These are phyloP conservation scores for Protostelium mycophagum DNA, from an alignment of 78 protist species.

Conservation along the genomic window DNA sequence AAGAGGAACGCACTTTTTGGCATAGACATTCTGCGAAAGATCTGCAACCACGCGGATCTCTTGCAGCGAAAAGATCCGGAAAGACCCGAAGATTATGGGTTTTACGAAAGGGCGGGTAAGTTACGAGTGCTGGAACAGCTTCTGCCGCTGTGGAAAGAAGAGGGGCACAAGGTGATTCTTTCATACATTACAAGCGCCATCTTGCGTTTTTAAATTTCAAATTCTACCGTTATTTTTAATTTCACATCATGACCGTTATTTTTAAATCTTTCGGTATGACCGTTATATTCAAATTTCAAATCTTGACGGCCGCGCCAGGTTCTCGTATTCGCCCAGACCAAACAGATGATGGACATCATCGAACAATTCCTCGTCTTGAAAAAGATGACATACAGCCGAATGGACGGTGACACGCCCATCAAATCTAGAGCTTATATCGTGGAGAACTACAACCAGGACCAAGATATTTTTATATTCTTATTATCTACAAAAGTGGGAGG, in stretches of 20 bases:
- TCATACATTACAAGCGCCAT: no score
- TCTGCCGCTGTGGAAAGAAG: slow-evolving; percentile 77
- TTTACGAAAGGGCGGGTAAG: slow-evolving; percentile 71
- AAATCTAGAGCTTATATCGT: slow-evolving; percentile 52
- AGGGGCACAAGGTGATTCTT: slow-evolving; percentile 84
- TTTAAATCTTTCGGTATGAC: no score
- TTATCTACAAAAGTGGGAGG: slow-evolving; percentile 85
- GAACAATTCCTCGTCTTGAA: slow-evolving; percentile 29
- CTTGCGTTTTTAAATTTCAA: no score
- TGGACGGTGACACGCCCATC: slow-evolving; percentile 94
- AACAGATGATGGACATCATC: slow-evolving; percentile 90
- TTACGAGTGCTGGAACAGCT: slow-evolving; percentile 67
- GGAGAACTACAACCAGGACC: slow-evolving; percentile 38
- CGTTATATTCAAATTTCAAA: no score
- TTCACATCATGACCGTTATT: no score
- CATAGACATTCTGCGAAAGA: slow-evolving; percentile 79
- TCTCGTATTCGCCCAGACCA: slow-evolving; percentile 88
- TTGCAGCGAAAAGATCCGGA: slow-evolving; percentile 24
- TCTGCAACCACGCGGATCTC: slow-evolving; percentile 96
- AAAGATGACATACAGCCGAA: slow-evolving; percentile 40
- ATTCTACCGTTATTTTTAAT: no score
- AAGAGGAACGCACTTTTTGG: slow-evolving; percentile 34
- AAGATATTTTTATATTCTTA: slow-evolving; percentile 73
- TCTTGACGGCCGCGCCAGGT: no score
- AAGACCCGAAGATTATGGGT: slow-evolving; percentile 38